These are phyloP conservation scores for Yarrowia sp. DNA, from an alignment of 805 yeast species.

Conservation along the genomic window DNA sequence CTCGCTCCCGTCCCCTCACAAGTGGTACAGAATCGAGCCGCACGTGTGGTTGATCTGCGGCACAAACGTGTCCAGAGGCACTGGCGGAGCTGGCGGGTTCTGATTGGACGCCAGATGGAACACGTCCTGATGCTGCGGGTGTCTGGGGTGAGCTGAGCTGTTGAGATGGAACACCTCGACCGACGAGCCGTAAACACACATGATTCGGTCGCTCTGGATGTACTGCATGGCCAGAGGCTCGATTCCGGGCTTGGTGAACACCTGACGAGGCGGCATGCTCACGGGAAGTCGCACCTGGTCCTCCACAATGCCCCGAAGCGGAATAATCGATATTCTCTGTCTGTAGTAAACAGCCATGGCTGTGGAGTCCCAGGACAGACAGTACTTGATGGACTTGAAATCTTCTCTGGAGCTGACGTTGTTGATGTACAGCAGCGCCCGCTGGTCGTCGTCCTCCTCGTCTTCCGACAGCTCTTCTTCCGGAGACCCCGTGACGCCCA, in stretches of 20 bases:
- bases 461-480: conserved; percentile 38
- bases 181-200: conserved; percentile 27
- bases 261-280: conserved; percentile 34
- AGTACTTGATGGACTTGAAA: conserved; percentile 25
- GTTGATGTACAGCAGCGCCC: conserved; percentile 17
- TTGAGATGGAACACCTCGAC: conserved; percentile 36
- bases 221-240: conserved; percentile 36
- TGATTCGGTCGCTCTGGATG: conserved; percentile 37
- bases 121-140: conserved; percentile 37
- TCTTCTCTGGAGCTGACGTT: conserved; percentile 15
- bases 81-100: conserved; percentile 32
- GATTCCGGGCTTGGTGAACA: neutral
- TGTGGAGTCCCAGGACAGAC: conserved; percentile 36
- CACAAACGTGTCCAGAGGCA: conserved; percentile 21
- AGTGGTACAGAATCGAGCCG: conserved; percentile 30
- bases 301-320: conserved; percentile 2
- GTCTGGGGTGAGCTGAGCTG: conserved; percentile 24
- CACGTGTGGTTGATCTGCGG: conserved; percentile 35
- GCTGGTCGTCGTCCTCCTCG: conserved; percentile 33
- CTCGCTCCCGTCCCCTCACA: conserved; percentile 32
- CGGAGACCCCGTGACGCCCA: conserved; percentile 6
- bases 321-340: conserved; percentile 26
- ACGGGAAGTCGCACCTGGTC: conserved; percentile 25
- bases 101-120: conserved; percentile 22
- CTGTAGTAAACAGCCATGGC: conserved; percentile 36